phyloP scores from a whole-genome alignment of 2,329 filamentous ascomycete genomes.

The Sclerotinia subarctica region DNA sequence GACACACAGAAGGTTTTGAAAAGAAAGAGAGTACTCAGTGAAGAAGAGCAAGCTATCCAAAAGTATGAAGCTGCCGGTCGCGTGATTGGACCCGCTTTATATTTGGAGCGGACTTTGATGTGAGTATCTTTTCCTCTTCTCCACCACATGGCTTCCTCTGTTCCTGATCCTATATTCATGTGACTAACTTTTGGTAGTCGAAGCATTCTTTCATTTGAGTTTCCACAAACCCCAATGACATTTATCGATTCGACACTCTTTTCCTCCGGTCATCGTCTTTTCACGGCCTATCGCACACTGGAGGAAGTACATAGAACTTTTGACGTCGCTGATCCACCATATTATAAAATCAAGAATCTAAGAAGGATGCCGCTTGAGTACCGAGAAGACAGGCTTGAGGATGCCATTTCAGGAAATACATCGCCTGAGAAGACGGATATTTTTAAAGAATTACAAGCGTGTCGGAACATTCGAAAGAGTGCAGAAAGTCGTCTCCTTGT shows the following conservation, averaged over 20 bases:
- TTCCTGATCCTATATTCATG: constrained; percentile 20
- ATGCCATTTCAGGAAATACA: not conserved
- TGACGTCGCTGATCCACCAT: constrained; percentile 30
- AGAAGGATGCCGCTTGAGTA: constrained; percentile 31
- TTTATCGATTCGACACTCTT: constrained; percentile 41
- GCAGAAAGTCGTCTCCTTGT: constrained; percentile 41
- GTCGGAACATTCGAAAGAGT: constrained; percentile 37
- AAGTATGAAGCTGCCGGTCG: constrained; percentile 38
- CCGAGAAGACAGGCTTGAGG: constrained; percentile 20
- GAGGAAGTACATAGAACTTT: constrained; percentile 41
- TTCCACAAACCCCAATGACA: constrained; percentile 39
- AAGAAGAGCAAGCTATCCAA: constrained; percentile 40
- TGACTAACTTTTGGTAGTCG: constrained; percentile 28
- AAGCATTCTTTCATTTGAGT: constrained; percentile 36
- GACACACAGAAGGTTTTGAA: constrained; percentile 38
- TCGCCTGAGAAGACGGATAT: constrained; percentile 24
- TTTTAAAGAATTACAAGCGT: constrained; percentile 43
- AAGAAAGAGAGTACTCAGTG: constrained; percentile 39
- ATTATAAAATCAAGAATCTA: constrained; percentile 34
- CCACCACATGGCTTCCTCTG: not conserved
- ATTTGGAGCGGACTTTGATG: constrained; percentile 22
- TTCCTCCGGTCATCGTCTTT: constrained; percentile 37
- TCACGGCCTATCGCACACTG: constrained; percentile 36
- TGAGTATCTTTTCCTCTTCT: not conserved
- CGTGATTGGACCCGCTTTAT: constrained; percentile 18